Conservation (phyloP, 495 filamentous ascomycete genomes). For the Cudoniella acicularis region DNA sequence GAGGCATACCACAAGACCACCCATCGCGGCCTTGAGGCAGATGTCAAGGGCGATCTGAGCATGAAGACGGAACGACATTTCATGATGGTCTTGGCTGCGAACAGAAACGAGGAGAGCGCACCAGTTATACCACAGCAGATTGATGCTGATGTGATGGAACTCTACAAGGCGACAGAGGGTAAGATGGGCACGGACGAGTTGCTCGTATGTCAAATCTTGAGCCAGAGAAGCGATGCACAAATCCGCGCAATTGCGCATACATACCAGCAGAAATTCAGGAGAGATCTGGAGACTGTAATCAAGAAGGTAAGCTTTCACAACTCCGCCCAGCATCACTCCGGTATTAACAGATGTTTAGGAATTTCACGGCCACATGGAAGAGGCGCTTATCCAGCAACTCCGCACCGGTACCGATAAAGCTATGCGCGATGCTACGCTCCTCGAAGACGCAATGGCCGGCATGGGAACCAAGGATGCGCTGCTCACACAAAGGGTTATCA, state of each 20-base stretch:
- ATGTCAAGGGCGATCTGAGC: slow-evolving; percentile 73
- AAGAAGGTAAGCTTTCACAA: slow-evolving; percentile 43
- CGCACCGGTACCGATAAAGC: slow-evolving; percentile 73
- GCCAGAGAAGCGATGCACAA: slow-evolving; percentile 68
- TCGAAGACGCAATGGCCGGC: slow-evolving; percentile 86
- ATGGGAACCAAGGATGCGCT: slow-evolving; percentile 81
- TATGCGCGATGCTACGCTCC: slow-evolving; percentile 70
- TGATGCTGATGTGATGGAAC: slow-evolving; percentile 64
- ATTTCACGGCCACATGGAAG: slow-evolving; percentile 90
- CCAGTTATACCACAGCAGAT: slow-evolving; percentile 66
- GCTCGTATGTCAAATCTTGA: slow-evolving; percentile 72
- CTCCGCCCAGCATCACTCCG: neutral
- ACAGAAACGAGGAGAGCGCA: slow-evolving; percentile 68
- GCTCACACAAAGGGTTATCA: slow-evolving; percentile 68
- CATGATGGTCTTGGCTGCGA: slow-evolving; percentile 66
- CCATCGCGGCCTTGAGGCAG: slow-evolving; percentile 55
- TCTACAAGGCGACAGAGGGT: slow-evolving; percentile 71
- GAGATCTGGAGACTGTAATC: slow-evolving; percentile 66
- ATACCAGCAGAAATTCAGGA: slow-evolving; percentile 64
- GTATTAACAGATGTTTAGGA: slow-evolving; percentile 39
- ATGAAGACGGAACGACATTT: slow-evolving; percentile 83
- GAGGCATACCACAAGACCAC: slow-evolving; percentile 64
- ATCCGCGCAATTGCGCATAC: slow-evolving; percentile 72
- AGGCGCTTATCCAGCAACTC: slow-evolving; percentile 75
- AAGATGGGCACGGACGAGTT: slow-evolving; percentile 70